Evolutionary conservation across 2,329 filamentous ascomycete species (phyloP).

Genomic region (Neonectria coccinea): DNA sequence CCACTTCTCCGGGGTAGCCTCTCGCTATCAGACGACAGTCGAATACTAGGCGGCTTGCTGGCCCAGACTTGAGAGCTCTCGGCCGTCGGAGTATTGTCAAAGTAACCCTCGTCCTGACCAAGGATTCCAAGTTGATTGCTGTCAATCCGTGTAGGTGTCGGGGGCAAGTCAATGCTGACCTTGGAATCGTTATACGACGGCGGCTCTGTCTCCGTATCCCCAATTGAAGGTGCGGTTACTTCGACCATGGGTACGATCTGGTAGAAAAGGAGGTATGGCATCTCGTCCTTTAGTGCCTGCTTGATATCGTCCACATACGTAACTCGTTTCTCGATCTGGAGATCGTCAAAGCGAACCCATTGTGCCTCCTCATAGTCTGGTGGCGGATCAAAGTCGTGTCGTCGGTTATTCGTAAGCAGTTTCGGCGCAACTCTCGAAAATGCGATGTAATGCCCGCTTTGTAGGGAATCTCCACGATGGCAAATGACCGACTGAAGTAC

Average conservation of each 20-base stretch:
- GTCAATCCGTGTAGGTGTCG: constrained; percentile 38
- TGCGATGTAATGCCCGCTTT: constrained; percentile 92
- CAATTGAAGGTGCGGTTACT: constrained; percentile 62
- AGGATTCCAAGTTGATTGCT: constrained; percentile 32
- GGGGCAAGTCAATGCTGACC: constrained; percentile 53
- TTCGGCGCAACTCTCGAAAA: constrained; percentile 81
- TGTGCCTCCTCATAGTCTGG: constrained; percentile 77
- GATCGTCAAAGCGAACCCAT: constrained; percentile 94
- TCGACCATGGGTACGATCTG: constrained; percentile 91
- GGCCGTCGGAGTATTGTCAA: constrained; percentile 41
- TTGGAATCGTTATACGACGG: constrained; percentile 70
- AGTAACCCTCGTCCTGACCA: constrained; percentile 42
- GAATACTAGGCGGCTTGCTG: constrained; percentile 61
- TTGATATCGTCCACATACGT: constrained; percentile 81
- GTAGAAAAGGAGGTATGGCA: constrained; percentile 95
- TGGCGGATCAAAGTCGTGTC: constrained; percentile 66
- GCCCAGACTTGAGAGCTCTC: constrained; percentile 37
- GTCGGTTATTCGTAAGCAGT: constrained; percentile 69
- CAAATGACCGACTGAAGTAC: constrained; percentile 92
- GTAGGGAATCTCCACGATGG: constrained; percentile 85
- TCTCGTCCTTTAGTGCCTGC: constrained; percentile 82
- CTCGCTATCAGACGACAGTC: constrained; percentile 68
- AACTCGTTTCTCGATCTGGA: constrained; percentile 76
- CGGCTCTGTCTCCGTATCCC: constrained; percentile 62
- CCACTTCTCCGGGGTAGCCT: constrained; percentile 61